Evolutionary conservation across 306 rosid species (phyloP).

Genomic region (Oemleria cerasiformis): DNA sequence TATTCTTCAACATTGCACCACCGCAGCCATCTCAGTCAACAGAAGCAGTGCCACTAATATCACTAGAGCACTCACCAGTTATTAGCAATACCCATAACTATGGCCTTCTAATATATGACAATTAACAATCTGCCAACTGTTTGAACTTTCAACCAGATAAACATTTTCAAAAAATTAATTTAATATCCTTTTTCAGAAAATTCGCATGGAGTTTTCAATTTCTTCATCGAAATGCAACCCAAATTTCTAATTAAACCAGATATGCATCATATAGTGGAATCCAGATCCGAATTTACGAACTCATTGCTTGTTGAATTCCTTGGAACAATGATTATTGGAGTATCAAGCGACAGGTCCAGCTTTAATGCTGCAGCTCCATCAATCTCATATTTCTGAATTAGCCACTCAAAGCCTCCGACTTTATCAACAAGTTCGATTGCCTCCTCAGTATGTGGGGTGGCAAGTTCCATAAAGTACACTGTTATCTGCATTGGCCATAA

Average conservation of each 20-base stretch:
- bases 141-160: neutral
- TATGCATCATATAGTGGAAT: constrained; percentile 11
- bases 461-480: constrained; percentile 92
- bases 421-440: constrained; percentile 93
- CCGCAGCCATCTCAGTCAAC: neutral
- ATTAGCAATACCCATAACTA: neutral
- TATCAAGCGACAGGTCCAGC: constrained; percentile 93
- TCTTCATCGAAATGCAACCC: constrained; percentile 2
- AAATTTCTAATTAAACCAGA: neutral
- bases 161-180: neutral
- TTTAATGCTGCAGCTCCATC: constrained; percentile 91
- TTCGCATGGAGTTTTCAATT: neutral
- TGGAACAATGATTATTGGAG: constrained; percentile 90
- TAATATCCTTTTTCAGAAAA: neutral
- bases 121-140: neutral
- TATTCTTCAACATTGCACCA: neutral
- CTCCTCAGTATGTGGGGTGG: constrained; percentile 83
- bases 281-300: constrained; percentile 45
- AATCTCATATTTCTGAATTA: constrained; percentile 89
- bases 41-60: neutral
- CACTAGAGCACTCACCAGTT: neutral
- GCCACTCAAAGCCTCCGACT: constrained; percentile 98
- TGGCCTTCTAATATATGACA: neutral
- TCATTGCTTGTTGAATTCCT: constrained; percentile 83
- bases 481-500: constrained; percentile 53